These are phyloP conservation scores for Thoreauomyces humboldtii DNA, from an alignment of 192 early-diverging fungal species.

Conservation along the genomic window DNA sequence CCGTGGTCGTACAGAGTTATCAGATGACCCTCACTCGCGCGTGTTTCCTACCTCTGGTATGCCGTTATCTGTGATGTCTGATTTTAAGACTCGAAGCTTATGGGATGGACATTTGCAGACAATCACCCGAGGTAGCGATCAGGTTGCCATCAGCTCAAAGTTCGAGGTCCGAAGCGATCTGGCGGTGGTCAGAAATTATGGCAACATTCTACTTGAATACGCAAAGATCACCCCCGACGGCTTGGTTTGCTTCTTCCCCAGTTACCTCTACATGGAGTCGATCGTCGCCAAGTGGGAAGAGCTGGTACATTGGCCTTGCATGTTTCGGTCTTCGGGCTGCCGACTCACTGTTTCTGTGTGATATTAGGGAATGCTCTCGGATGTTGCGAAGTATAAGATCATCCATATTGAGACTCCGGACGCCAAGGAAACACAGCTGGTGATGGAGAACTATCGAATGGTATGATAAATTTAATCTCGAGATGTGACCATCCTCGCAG, in stretches of 20 bases:
- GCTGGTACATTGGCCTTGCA: conserved; percentile 58
- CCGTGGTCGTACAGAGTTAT: conserved; percentile 87
- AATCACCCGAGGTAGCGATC: conserved; percentile 96
- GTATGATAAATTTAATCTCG: no score
- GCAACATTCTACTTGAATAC: conserved; percentile 93
- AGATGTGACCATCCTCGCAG: background rate
- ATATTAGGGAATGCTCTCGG: conserved; percentile 80
- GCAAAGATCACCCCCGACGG: conserved; percentile 94
- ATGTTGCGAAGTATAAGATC: conserved; percentile 93
- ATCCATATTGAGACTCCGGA: conserved; percentile 99
- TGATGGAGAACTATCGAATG: conserved; percentile 90
- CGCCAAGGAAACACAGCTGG: conserved; percentile 93
- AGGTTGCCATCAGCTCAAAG: conserved; percentile 95
- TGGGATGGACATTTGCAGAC: conserved; percentile 37
- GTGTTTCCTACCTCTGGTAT: conserved; percentile 93
- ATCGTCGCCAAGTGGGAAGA: conserved; percentile 99
- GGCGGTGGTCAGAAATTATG: conserved; percentile 98
- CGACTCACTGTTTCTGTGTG: background rate
- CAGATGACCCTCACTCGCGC: conserved; percentile 93
- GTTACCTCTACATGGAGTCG: conserved; percentile 97
- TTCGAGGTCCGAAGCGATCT: conserved; percentile 99
- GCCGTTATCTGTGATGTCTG: background rate
- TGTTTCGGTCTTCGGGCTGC: background rate
- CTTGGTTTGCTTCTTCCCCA: conserved; percentile 97
- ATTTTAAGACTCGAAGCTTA: background rate